phyloP scores from a whole-genome alignment of 768 basidiomycete species.

The Termitomyces sp. region DNA sequence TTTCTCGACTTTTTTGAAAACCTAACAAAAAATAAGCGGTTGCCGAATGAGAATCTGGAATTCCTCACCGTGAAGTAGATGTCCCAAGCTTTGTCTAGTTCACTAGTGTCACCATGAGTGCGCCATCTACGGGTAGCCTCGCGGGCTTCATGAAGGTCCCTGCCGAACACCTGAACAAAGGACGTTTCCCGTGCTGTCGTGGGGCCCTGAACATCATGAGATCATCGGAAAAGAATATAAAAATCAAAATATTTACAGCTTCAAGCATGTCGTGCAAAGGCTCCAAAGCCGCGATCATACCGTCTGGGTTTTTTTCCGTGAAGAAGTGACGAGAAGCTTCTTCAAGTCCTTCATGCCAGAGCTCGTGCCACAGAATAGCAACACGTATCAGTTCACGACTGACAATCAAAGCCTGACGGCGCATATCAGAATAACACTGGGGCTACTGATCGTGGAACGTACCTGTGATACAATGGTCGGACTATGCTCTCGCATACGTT shows the following conservation, averaged over 20 bases:
- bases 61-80: constrained; percentile 85
- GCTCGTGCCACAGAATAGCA: constrained; percentile 97
- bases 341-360: constrained; percentile 98
- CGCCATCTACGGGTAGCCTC: constrained; percentile 88
- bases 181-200: constrained; percentile 93
- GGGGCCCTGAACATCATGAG: constrained; percentile 58
- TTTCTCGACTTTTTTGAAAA: constrained; percentile 96
- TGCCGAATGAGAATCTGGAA: not conserved
- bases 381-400: constrained; percentile 94
- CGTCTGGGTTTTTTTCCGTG: constrained; percentile 94
- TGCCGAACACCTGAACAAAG: constrained; percentile 89
- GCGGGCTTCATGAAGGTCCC: constrained; percentile 88
- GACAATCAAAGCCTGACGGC: constrained; percentile 69
- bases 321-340: constrained; percentile 96
- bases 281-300: constrained; percentile 91
- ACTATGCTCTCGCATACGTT: constrained; percentile 91
- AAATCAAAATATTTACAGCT: constrained; percentile 43
- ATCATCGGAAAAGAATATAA: not conserved
- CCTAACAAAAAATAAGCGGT: constrained; percentile 35
- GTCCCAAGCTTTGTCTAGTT: constrained; percentile 98
- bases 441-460: constrained; percentile 7
- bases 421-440: not conserved
- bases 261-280: constrained; percentile 93
- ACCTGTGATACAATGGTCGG: constrained; percentile 83
- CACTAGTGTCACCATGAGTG: constrained; percentile 78